Evolutionary conservation across 2,329 filamentous ascomycete genomes (phyloP), one percentile per base, ranked within the genome.

Genomic region (Beauveria sp.): DNA sequence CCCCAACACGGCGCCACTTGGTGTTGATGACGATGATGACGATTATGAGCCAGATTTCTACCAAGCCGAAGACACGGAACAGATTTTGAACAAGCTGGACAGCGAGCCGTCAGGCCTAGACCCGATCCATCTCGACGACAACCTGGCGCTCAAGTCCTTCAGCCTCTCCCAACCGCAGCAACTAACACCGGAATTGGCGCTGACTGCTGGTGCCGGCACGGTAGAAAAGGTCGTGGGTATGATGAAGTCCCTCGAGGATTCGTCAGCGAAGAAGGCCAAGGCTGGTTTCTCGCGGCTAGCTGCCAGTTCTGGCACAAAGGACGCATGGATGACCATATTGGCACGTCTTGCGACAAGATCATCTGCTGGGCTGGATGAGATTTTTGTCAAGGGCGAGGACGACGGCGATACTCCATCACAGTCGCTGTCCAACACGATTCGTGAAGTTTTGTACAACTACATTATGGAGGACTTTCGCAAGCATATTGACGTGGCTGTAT

Each of bases 21-120:
- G 83, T 28, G 86, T 90, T 3, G 86, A 89, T 7, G 92, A 96
- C 48, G 93, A 96, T 22, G 91, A 96, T 50, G 77, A 79, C 63
- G 91, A 96, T 68, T 97, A 97, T 70, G 93, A 97, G 69, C 93
- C 93, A 0, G 90, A 96, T 69, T 92, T 91, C 67, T 86, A 88
- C 63, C 83, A 88, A 9, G 85, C 86, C 42, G 91, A 96, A 72
- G 87, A 91, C 66, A 85, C 85, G 1, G 89, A 92, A 69, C 89
- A 93, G 69, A 87, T 91, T 38, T 75, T 88, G 54, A 90, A 93
- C 73, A 90, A 90, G 70, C 80, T 91, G 16, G 90, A 93, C 70
- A 84, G 84, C 64, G 80, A 87, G 5, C 82, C 87, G n/a, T 77
- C 85, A 4, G 81, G 83, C 1, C 66, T 69, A 7, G 67, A 71